Percentiles rank a stretch among this genome's conserved stretches.
Conservation (phyloP, 164 flowering plant species). For the Vitis rupestris region DNA sequence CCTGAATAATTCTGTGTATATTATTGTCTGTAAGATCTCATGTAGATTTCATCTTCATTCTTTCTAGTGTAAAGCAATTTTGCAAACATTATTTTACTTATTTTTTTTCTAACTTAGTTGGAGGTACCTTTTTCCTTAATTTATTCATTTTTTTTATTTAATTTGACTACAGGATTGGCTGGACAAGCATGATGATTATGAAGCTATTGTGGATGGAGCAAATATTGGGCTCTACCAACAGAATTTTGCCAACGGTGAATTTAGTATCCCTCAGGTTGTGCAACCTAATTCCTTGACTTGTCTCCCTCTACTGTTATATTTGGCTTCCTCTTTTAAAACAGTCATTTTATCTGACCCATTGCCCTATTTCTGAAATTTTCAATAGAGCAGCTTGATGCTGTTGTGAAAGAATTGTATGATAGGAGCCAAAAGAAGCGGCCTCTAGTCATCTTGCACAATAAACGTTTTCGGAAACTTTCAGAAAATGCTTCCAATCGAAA, state of each 20-base stretch:
- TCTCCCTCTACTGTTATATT: neutral
- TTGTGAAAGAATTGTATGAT: slow-evolving; percentile 60
- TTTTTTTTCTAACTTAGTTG: too few species aligned
- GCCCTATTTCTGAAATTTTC: slow-evolving; percentile 17
- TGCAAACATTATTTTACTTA: too few species aligned
- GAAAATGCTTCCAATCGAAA: slow-evolving; percentile 48
- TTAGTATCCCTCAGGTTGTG: slow-evolving; percentile 77
- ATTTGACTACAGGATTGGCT: slow-evolving; percentile 62
- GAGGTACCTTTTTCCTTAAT: neutral
- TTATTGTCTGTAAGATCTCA: too few species aligned
- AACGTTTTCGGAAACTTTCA: slow-evolving; percentile 52
- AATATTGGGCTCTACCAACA: slow-evolving; percentile 84
- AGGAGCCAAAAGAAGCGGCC: slow-evolving; percentile 67
- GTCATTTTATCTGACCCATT: neutral
- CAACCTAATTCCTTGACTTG: slow-evolving; percentile 8
- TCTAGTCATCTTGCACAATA: slow-evolving; percentile 70
- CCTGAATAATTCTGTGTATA: too few species aligned
- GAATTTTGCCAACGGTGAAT: slow-evolving; percentile 82
- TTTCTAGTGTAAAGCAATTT: too few species aligned
- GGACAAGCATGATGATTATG: slow-evolving; percentile 52
- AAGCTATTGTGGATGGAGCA: slow-evolving; percentile 84
- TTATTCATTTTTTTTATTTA: neutral
- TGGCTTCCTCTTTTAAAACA: neutral
- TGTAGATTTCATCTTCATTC: too few species aligned
- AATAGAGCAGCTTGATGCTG: slow-evolving; percentile 82